These are phyloP conservation scores for Boletus speciosus DNA, from an alignment of 768 basidiomycete genomes.

Conservation along the genomic window DNA sequence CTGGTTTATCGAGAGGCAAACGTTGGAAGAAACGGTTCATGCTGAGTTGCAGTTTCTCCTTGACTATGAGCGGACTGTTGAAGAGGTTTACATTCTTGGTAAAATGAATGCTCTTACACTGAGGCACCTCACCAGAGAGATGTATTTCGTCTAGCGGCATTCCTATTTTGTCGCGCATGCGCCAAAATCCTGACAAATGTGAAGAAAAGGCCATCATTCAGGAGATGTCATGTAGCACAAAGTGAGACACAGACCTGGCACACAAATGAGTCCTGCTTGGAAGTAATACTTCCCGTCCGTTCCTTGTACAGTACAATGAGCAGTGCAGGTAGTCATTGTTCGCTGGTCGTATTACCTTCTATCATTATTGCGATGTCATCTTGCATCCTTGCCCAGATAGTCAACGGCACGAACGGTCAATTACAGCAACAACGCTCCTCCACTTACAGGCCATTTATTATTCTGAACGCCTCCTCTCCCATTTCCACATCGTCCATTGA, in stretches of 20 bases:
- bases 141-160: slow-evolving; percentile 73
- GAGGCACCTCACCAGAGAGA: slow-evolving; percentile 59
- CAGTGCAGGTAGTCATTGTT: background rate
- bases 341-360: slow-evolving; percentile 39
- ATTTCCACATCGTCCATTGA: slow-evolving; percentile 22
- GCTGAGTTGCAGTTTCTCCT: slow-evolving; percentile 59
- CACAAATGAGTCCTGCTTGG: slow-evolving; percentile 67
- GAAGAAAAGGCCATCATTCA: background rate
- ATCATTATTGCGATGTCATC: slow-evolving; percentile 62
- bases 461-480: slow-evolving; percentile 57
- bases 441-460: slow-evolving; percentile 61
- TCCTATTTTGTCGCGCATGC: slow-evolving; percentile 78
- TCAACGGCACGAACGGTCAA: background rate
- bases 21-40: slow-evolving; percentile 72
- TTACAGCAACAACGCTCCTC: background rate
- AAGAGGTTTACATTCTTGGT: background rate
- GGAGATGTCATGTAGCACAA: background rate
- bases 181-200: slow-evolving; percentile 59
- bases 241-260: slow-evolving; percentile 48
- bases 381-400: slow-evolving; percentile 38
- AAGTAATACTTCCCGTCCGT: slow-evolving; percentile 71
- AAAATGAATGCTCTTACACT: slow-evolving; percentile 45
- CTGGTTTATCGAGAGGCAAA: slow-evolving; percentile 64
- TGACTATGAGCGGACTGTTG: slow-evolving; percentile 39
- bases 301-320: slow-evolving; percentile 36